Conservation (phyloP, 2,329 filamentous ascomycete species). For the Ceratocystiopsis sp. region DNA sequence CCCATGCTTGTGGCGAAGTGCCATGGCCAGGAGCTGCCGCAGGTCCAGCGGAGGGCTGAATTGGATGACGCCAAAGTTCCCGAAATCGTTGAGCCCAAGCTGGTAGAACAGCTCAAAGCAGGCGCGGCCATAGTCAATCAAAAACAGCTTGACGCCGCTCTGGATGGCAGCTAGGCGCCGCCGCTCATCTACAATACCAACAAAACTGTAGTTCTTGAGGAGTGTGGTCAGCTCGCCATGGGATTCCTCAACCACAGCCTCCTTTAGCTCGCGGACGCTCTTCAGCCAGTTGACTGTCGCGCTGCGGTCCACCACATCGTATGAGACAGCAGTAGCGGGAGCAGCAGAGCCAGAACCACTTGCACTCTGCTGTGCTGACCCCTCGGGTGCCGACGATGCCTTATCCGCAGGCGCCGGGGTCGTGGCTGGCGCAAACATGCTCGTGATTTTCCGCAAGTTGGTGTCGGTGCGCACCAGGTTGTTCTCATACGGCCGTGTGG, state of each 20-base stretch:
- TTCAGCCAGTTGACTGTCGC: conserved; percentile 54
- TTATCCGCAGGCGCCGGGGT: conserved; percentile 10
- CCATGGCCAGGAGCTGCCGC: conserved; percentile 52
- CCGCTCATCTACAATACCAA: conserved; percentile 77
- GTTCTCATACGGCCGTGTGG: conserved; percentile 56
- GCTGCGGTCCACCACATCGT: conserved; percentile 55
- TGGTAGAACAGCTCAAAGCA: conserved; percentile 92
- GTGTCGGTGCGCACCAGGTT: conserved; percentile 83
- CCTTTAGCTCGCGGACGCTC: conserved; percentile 74
- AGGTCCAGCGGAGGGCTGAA: conserved; percentile 64
- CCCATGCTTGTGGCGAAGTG: conserved; percentile 46
- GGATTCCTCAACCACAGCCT: conserved; percentile 62
- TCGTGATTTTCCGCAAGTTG: conserved; percentile 82
- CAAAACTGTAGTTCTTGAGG: conserved; percentile 77
- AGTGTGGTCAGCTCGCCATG: conserved; percentile 77
- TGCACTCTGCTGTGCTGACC: no score
- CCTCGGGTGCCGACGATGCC: no score
- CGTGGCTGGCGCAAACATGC: conserved; percentile 59
- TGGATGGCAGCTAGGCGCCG: conserved; percentile 86
- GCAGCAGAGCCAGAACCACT: no score
- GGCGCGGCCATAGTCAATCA: conserved; percentile 81
- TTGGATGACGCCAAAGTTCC: conserved; percentile 74
- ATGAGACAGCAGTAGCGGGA: conserved; percentile 38
- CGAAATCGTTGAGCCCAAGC: conserved; percentile 83
- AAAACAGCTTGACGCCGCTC: conserved; percentile 75